phyloP scores from a whole-genome alignment of 1,284 basidiomycete genomes.

The Rhodotorula sp. region DNA sequence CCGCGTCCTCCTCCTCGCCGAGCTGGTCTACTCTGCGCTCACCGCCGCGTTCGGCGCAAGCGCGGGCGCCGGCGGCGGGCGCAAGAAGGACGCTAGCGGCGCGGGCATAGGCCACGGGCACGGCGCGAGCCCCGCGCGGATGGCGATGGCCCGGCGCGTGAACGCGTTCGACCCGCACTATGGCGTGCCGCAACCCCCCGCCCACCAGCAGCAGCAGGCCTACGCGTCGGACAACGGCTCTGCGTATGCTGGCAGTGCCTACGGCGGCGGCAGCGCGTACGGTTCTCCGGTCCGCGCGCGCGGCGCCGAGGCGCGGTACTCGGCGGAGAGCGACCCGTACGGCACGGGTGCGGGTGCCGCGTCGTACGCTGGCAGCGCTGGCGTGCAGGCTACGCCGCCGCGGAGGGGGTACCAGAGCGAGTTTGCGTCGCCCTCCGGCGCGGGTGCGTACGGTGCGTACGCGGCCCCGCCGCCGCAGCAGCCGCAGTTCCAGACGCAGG shows the following conservation, averaged over 20 bases:
- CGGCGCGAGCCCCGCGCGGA: background rate
- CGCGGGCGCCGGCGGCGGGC: slow-evolving; percentile 20
- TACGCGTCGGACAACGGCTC: too few species aligned
- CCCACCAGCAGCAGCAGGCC: too few species aligned
- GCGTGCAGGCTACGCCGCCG: slow-evolving; percentile 9
- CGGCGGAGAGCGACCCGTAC: slow-evolving; percentile 10
- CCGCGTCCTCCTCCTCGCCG: slow-evolving; percentile 69
- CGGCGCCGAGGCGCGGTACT: slow-evolving; percentile 1
- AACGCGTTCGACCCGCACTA: slow-evolving; percentile 12
- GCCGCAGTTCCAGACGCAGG: background rate
- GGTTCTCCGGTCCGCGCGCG: background rate
- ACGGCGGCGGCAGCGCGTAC: slow-evolving; percentile 8
- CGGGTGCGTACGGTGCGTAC: background rate
- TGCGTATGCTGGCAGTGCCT: background rate
- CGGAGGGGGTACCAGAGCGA: slow-evolving; percentile 11
- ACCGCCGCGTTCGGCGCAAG: slow-evolving; percentile 58
- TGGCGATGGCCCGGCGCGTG: slow-evolving; percentile 3
- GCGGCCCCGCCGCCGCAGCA: background rate
- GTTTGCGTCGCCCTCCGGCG: background rate
- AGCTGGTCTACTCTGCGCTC: slow-evolving; percentile 70
- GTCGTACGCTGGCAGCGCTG: background rate
- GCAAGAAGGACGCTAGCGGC: slow-evolving; percentile 38
- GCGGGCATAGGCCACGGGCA: slow-evolving; percentile 19
- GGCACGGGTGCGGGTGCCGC: background rate
- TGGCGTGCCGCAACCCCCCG: background rate